phyloP scores from a whole-genome alignment of 1,284 basidiomycete species.

The Trametes versicolor region DNA sequence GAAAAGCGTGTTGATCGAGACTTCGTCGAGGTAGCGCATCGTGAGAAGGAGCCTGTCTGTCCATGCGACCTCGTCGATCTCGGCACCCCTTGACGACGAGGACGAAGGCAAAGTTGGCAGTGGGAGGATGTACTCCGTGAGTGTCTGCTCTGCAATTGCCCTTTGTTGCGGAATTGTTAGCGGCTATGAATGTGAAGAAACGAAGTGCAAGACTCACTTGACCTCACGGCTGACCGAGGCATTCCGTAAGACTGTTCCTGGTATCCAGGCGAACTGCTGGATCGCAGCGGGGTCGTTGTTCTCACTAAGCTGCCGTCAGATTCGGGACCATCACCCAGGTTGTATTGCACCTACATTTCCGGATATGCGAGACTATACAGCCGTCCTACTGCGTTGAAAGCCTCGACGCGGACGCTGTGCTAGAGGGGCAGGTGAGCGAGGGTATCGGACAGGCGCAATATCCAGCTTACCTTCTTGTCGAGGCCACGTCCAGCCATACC shows the following conservation, averaged over 20 bases:
- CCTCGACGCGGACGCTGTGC: conserved; percentile 84
- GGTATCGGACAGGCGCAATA: background rate
- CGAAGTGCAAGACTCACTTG: conserved; percentile 52
- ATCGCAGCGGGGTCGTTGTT: conserved; percentile 79
- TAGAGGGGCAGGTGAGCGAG: conserved; percentile 42
- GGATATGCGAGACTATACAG: conserved; percentile 87
- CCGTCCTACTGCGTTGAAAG: conserved; percentile 81
- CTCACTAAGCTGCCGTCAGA: conserved; percentile 63
- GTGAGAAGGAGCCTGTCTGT: conserved; percentile 84
- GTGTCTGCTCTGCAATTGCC: conserved; percentile 66
- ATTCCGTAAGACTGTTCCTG: conserved; percentile 74
- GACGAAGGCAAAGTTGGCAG: conserved; percentile 63
- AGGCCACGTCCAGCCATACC: conserved; percentile 77
- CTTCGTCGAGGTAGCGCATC: conserved; percentile 77
- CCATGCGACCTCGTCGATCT: conserved; percentile 85
- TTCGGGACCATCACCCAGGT: conserved; percentile 2
- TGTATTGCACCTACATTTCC: conserved; percentile 78
- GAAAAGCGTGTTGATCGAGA: conserved; percentile 65
- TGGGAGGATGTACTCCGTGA: conserved; percentile 85
- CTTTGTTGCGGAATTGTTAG: conserved; percentile 46
- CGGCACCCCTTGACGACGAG: conserved; percentile 61
- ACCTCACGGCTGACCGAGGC: conserved; percentile 62
- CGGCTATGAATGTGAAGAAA: background rate
- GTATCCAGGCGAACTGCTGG: conserved; percentile 94
- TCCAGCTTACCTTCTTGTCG: conserved; percentile 82